Base-by-base conservation (phyloP, 2,329 filamentous ascomycete genomes). In the Bipolaris cookei region DNA sequence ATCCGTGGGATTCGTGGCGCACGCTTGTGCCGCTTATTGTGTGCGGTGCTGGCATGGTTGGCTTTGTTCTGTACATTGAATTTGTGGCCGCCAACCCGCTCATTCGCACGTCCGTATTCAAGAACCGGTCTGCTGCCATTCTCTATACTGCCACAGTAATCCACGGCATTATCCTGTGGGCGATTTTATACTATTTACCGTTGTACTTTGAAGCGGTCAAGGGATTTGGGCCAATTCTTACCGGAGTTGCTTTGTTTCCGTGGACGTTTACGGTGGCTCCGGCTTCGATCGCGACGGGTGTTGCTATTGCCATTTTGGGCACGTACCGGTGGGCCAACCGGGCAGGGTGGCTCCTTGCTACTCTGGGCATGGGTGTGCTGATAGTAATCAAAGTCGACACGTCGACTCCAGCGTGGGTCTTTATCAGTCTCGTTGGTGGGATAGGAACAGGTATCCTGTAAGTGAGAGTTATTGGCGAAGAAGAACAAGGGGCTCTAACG, bases 21-120 rank as follows among this genome's bases (percentile, higher is more conserved):
- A 88, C 86, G 0, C 76, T 91, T 1, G 80, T 88, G 0, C 88
- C 88, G 0, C 74, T 91, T 13, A 70, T 86, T 3, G 37, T 89
- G 7, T 87, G 87, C 1, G 67, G 76, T 0, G 71, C 76, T 1
- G 82, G 84, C 1, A 71, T 90, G 3, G 63, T 82, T 2, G 76
- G 65, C 6, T 87, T 87, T 65, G 76, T 79, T 8, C 73, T 83
- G 21, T 88, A 84, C 64, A 86, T 89, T 70, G 76, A 78, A 10
- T 78, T 76, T 46, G 71, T 81, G 30, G 81, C 84, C 0, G 56
- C 69, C 2, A 80, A 86, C 49, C 85, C 85, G 0, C 77, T 84
- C 39, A 80, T 83, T 56, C 71, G 76, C 39, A 76, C 78, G 18
- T 69, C 68, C 3, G 71, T 84, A 34, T 82, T 83, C 71, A 78